Evolutionary conservation across 176 grass and related monocot genomes (phyloP).

Genomic region (Bromus sterilis): DNA sequence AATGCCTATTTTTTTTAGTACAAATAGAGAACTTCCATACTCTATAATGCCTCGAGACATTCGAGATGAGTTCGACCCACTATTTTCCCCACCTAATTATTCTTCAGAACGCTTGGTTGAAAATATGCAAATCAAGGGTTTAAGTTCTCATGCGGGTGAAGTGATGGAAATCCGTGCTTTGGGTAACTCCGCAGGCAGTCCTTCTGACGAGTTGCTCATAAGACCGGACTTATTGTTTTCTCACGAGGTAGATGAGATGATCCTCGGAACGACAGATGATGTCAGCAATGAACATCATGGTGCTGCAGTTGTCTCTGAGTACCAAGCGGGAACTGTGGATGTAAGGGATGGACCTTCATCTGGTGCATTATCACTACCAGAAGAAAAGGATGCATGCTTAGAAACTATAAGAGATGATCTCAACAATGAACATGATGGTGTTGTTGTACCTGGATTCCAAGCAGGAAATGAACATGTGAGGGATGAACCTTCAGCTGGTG

Average conservation of each 20-base stretch:
- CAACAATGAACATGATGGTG: neutral
- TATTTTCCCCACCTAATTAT: slow-evolving; percentile 25
- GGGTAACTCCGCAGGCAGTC: neutral
- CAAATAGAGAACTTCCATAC: slow-evolving; percentile 17
- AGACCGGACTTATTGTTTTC: slow-evolving; percentile 16
- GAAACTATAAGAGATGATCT: slow-evolving; percentile 16
- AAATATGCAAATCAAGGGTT: slow-evolving; percentile 15
- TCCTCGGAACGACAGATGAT: slow-evolving; percentile 28
- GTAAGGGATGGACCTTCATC: neutral
- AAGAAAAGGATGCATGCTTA: slow-evolving; percentile 8
- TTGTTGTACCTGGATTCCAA: neutral
- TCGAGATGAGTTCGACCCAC: slow-evolving; percentile 13
- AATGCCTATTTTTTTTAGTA: neutral
- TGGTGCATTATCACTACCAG: neutral
- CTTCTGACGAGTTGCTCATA: slow-evolving; percentile 19
- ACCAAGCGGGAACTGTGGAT: neutral
- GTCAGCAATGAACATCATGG: slow-evolving; percentile 1
- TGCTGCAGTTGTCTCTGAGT: slow-evolving; percentile 13
- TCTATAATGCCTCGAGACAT: neutral
- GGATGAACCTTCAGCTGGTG: neutral
- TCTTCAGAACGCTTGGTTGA: slow-evolving; percentile 1
- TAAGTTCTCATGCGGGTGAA: slow-evolving; percentile 18
- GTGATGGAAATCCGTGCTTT: neutral
- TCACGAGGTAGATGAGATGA: slow-evolving; percentile 24
- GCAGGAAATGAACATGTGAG: slow-evolving; percentile 2